phyloP scores from a whole-genome alignment of 352 stramenopile genomes.

The Globisporangium iwayamae region DNA sequence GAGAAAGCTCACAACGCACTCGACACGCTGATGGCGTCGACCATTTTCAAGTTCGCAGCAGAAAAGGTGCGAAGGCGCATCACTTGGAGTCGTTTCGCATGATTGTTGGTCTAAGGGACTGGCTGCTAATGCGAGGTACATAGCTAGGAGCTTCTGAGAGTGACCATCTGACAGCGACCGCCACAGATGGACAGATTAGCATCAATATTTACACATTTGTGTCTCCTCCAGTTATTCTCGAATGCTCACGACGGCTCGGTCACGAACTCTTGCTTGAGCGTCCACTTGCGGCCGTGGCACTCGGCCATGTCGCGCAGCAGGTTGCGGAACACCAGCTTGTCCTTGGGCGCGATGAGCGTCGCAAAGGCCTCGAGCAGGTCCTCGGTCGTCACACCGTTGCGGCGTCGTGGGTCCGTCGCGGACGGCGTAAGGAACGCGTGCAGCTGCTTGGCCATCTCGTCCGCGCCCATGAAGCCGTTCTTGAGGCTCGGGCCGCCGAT shows the following conservation, averaged over 20 bases:
- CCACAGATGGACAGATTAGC: no score
- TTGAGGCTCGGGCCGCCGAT: slow-evolving; percentile 1
- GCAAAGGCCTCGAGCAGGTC: slow-evolving; percentile 88
- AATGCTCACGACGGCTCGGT: slow-evolving; percentile 5
- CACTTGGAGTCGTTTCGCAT: background rate
- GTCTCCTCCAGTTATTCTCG: background rate
- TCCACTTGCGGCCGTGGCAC: slow-evolving; percentile 66
- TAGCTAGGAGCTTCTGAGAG: no score
- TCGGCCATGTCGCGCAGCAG: slow-evolving; percentile 80
- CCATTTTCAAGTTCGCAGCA: slow-evolving; percentile 3
- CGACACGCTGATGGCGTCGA: background rate
- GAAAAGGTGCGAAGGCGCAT: background rate
- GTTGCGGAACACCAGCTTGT: slow-evolving; percentile 87
- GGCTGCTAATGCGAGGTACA: no score
- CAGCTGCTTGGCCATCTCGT: slow-evolving; percentile 72
- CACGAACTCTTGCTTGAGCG: slow-evolving; percentile 59
- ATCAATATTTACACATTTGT: background rate
- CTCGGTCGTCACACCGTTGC: slow-evolving; percentile 80
- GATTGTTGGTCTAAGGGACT: no score
- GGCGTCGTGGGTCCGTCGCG: slow-evolving; percentile 15
- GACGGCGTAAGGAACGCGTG: slow-evolving; percentile 71
- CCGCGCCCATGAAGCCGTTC: slow-evolving; percentile 38
- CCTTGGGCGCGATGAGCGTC: slow-evolving; percentile 75
- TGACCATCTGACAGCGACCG: no score
- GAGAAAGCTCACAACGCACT: background rate